Evolutionary conservation across 2,329 filamentous ascomycete genomes (phyloP).

Genomic region (Fusarium globosum): DNA sequence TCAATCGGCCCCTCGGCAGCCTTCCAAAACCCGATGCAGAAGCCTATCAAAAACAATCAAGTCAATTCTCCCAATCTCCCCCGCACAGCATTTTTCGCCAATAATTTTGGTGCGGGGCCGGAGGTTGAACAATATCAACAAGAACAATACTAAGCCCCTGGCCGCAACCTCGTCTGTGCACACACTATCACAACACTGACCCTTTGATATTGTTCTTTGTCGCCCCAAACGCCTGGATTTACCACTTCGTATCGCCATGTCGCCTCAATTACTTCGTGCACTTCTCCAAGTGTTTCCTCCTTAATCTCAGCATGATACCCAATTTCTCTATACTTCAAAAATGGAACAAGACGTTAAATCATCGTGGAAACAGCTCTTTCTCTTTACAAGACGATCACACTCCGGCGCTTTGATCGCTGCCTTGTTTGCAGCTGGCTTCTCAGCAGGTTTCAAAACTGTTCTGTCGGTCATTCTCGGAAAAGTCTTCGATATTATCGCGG

Average conservation of each 20-base stretch:
- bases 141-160: constrained; percentile 36
- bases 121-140: constrained; percentile 27
- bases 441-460: constrained; percentile 72
- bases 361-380: constrained; percentile 68
- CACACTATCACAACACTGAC: constrained; percentile 14
- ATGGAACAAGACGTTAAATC: constrained; percentile 38
- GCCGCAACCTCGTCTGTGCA: constrained; percentile 31
- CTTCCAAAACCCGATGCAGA: not conserved
- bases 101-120: not conserved
- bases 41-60: not conserved
- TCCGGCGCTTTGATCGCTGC: constrained; percentile 64
- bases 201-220: constrained; percentile 41
- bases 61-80: not conserved
- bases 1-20: not conserved
- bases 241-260: constrained; percentile 1
- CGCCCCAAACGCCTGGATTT: not conserved
- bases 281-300: not conserved
- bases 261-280: not conserved
- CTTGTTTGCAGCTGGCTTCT: constrained; percentile 64
- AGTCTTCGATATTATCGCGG: constrained; percentile 77
- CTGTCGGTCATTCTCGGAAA: constrained; percentile 78
- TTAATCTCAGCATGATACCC: not conserved
- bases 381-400: constrained; percentile 75
- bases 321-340: not conserved
- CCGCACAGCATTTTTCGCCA: not conserved